Evolutionary conservation across 805 yeast genomes (phyloP), one percentile per base, ranked within the genome.

Genomic region (Cyberlindnera subsufficiens): DNA sequence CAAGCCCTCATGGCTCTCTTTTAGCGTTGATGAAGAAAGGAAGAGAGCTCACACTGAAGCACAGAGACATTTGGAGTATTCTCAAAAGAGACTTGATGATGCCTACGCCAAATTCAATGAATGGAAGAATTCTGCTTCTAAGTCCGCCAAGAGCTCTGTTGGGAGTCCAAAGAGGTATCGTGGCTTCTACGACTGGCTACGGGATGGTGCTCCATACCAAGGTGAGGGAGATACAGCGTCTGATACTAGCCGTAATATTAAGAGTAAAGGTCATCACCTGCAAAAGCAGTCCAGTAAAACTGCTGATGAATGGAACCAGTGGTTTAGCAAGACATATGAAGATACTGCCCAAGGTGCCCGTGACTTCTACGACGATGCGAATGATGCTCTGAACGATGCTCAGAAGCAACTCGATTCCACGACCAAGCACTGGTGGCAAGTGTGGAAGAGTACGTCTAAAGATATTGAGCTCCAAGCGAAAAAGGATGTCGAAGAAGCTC

Each of bases 381-480:
- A 53, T 39, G 52, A 51, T 6, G 52, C 60, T 7, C 41, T 64
- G 35, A 57, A 58, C 11, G 68, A 62, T 31, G 66, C 69, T 20
- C 59, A 65, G 52, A 53, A 60, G 37, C 58, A 66, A 29, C 56
- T 66, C 11, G 59, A 61, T 8, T 50, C 61, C 6, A 53, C 60
- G 17, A 53, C 64, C 32, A 52, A 54, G 18, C 57, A 61, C 17
- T 67, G 75, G 73, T 67, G 69, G 65, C 68, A 72, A 16, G 55
- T 61, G 35, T 52, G 60, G 25, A 62, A 67, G 56, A 56, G 61
- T 35, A 56, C 62, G 37, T 57, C 64, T 37, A 57, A 62, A 38
- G 68, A 68, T 32, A 53, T 67, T 15, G 56, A 59, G 27, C 49
- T 42, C 3, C 53, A 57, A 20, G 65, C 68, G 25, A 58, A 60